These are phyloP conservation scores for Xylaria castorea DNA, from an alignment of 495 filamentous ascomycete genomes.

Conservation along the genomic window DNA sequence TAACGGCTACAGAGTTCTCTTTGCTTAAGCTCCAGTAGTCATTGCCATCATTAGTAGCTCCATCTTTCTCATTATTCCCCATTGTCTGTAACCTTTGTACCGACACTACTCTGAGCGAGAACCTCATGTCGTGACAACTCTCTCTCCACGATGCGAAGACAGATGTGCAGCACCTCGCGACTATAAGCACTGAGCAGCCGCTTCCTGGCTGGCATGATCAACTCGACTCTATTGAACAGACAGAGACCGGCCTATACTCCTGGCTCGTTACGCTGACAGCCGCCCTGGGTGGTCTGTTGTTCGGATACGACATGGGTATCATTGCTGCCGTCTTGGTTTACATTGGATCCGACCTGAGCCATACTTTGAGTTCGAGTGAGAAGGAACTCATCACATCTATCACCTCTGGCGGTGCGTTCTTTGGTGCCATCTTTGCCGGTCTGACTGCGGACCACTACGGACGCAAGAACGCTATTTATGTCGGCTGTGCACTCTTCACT, in stretches of 20 bases:
- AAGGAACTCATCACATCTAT: slow-evolving; percentile 58
- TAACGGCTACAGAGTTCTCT: background rate
- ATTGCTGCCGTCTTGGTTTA: slow-evolving; percentile 46
- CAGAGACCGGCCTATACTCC: slow-evolving; percentile 41
- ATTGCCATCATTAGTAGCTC: background rate
- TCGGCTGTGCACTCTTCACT: slow-evolving; percentile 55
- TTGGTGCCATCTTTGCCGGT: slow-evolving; percentile 59
- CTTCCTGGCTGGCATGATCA: background rate
- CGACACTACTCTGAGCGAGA: background rate
- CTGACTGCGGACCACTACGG: slow-evolving; percentile 57
- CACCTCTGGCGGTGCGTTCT: slow-evolving; percentile 49
- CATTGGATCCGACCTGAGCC: slow-evolving; percentile 35
- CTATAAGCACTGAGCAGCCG: background rate
- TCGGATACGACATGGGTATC: slow-evolving; percentile 58
- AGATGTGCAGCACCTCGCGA: slow-evolving; percentile 1
- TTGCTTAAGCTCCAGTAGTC: background rate
- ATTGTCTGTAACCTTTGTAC: background rate
- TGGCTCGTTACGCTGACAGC: slow-evolving; percentile 54
- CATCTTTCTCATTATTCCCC: background rate
- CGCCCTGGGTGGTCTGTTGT: slow-evolving; percentile 48
- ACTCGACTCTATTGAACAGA: slow-evolving; percentile 41
- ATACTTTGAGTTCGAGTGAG: slow-evolving; percentile 40
- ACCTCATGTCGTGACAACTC: background rate
- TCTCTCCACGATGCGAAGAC: slow-evolving; percentile 3
- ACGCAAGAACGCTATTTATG: slow-evolving; percentile 55